Percentiles rank a stretch among this genome's conserved stretches.
These are phyloP conservation scores for Mycena leptocephala DNA, from an alignment of 768 basidiomycete genomes.

Conservation along the genomic window DNA sequence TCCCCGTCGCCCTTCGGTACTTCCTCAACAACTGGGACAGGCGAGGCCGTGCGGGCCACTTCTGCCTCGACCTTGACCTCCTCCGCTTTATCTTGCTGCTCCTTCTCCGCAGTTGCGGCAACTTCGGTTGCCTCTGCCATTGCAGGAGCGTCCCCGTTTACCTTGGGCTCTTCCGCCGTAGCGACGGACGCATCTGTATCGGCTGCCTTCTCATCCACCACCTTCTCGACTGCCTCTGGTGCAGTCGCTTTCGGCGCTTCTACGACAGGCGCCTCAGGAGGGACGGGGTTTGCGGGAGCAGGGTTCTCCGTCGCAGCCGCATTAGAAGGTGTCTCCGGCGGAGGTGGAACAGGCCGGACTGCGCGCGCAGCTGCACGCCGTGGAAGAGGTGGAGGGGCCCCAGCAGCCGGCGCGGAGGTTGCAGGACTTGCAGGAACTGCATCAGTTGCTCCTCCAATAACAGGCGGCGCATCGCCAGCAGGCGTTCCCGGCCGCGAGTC, in stretches of 20 bases:
- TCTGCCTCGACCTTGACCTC: slow-evolving; percentile 15
- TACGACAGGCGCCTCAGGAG: neutral
- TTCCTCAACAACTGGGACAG: slow-evolving; percentile 10
- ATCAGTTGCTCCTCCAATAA: slow-evolving; percentile 45
- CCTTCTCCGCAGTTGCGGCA: neutral
- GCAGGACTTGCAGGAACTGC: neutral
- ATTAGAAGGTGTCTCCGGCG: slow-evolving; percentile 12
- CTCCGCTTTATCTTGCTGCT: slow-evolving; percentile 10
- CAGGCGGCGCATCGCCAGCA: slow-evolving; percentile 53
- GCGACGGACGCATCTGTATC: neutral
- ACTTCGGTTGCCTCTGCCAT: neutral
- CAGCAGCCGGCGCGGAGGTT: slow-evolving; percentile 3
- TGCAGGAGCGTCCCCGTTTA: neutral
- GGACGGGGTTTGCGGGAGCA: slow-evolving; percentile 9
- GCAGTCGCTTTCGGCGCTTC: slow-evolving; percentile 21
- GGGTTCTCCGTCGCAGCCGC: slow-evolving; percentile 18
- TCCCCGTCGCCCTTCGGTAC: slow-evolving; percentile 30
- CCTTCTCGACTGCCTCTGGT: slow-evolving; percentile 2
- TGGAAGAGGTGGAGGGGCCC: slow-evolving; percentile 73
- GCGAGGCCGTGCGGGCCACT: slow-evolving; percentile 28
- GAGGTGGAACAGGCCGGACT: slow-evolving; percentile 46
- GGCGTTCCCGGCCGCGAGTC: slow-evolving; percentile 62
- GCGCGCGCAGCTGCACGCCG: slow-evolving; percentile 75
- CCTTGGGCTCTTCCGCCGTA: slow-evolving; percentile 2
- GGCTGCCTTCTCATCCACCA: neutral